Conservation (phyloP, 2,329 filamentous ascomycete genomes). For the Didymella pinodella region DNA sequence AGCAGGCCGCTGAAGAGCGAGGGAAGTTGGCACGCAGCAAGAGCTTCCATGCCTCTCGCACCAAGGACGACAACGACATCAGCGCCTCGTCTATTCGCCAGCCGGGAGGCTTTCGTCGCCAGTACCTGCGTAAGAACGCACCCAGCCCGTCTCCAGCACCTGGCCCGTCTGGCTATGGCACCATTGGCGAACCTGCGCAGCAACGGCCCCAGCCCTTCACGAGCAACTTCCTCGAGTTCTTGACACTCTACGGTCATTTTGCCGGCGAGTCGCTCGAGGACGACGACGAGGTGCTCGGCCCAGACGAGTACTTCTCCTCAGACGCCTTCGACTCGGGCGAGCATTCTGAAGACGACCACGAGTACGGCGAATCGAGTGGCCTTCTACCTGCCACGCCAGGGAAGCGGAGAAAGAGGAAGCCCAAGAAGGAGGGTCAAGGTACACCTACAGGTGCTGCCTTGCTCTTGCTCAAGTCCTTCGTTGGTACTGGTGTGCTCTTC, state of each 20-base stretch:
- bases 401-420: constrained; percentile 77
- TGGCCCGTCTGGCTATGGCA: constrained; percentile 56
- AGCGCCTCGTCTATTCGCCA: constrained; percentile 92
- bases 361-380: constrained; percentile 87
- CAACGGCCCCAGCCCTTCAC: constrained; percentile 65
- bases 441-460: constrained; percentile 80
- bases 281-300: constrained; percentile 86
- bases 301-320: constrained; percentile 91
- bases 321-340: constrained; percentile 69
- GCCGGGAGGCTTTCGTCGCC: constrained; percentile 90
- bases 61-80: constrained; percentile 78
- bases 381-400: constrained; percentile 68
- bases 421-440: constrained; percentile 79
- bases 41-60: constrained; percentile 82
- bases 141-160: constrained; percentile 64
- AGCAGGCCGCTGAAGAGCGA: constrained; percentile 73
- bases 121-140: constrained; percentile 82
- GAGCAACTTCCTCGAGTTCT: constrained; percentile 92
- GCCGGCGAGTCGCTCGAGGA: constrained; percentile 96
- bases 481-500: constrained; percentile 94
- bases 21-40: constrained; percentile 77
- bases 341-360: constrained; percentile 65
- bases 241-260: constrained; percentile 96
- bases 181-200: constrained; percentile 33
- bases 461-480: constrained; percentile 94